These are phyloP conservation scores for Luffa aegyptiaca DNA, from an alignment of 306 rosid genomes.

Conservation along the genomic window DNA sequence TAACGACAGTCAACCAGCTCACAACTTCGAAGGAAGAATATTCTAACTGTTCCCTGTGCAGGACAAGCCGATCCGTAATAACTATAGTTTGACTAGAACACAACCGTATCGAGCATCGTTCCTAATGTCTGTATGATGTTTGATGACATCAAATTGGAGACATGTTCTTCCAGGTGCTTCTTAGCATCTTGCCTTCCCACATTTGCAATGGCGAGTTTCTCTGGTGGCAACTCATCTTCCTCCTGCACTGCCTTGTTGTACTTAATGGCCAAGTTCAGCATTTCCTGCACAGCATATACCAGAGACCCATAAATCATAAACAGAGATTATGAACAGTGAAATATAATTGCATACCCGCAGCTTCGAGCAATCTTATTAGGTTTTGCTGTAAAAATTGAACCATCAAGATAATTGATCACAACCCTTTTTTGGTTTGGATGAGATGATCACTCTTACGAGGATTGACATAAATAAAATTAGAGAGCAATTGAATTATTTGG, in stretches of 20 bases:
- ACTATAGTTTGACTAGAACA: constrained; percentile 35
- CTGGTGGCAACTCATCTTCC: constrained; percentile 86
- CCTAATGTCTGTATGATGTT: constrained; percentile 92
- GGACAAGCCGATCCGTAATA: not conserved
- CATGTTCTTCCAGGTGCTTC: constrained; percentile 93
- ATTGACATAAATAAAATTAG: not conserved
- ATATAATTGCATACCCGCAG: not conserved
- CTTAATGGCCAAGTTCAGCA: constrained; percentile 61
- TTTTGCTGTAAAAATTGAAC: not conserved
- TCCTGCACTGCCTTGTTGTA: constrained; percentile 96
- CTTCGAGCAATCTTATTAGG: not conserved
- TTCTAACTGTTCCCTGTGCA: not conserved
- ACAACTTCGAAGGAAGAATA: not conserved
- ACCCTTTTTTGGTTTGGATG: not conserved
- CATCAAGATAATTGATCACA: not conserved
- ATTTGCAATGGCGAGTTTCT: constrained; percentile 83
- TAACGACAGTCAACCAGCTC: not conserved
- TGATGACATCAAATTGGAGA: constrained; percentile 88
- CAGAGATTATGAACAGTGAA: not conserved
- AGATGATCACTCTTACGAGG: not conserved
- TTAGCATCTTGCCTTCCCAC: constrained; percentile 96
- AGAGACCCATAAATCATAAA: not conserved
- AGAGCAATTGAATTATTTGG: not conserved
- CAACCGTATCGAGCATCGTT: constrained; percentile 88
- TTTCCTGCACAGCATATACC: constrained; percentile 40